Evolutionary conservation across 352 stramenopile genomes (phyloP).

Genomic region (Pelagophyceae sp.): DNA sequence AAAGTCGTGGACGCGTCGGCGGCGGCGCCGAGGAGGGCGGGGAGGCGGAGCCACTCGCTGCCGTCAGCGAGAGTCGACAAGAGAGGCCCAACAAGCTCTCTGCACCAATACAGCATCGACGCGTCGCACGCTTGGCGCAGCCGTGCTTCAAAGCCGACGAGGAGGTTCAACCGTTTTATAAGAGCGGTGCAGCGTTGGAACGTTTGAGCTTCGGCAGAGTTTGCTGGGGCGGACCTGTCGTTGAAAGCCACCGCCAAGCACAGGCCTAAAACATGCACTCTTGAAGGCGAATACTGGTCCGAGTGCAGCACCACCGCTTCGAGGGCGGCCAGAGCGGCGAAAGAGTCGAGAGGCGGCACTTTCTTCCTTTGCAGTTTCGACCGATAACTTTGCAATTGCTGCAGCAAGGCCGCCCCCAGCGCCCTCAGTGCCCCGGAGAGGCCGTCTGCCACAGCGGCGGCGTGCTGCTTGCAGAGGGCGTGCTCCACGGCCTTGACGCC

Average conservation of each 20-base stretch:
- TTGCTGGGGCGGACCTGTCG: too few species aligned
- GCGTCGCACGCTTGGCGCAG: conserved; percentile 72
- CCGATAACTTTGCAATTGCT: not conserved
- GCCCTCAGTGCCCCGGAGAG: not conserved
- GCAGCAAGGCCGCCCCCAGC: not conserved
- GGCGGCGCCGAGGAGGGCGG: conserved; percentile 37
- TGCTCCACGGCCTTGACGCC: conserved; percentile 22
- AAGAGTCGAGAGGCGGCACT: not conserved
- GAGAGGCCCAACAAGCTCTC: conserved; percentile 71
- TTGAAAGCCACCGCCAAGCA: not conserved
- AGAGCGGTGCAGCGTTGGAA: conserved; percentile 31
- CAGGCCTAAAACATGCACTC: not conserved
- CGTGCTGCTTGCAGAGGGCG: conserved; percentile 14
- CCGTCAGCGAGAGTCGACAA: conserved; percentile 48
- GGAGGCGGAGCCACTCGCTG: conserved; percentile 23
- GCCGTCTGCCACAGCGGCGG: not conserved
- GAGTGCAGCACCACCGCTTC: not conserved
- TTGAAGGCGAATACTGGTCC: not conserved
- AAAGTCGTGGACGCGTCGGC: conserved; percentile 26
- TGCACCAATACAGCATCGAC: conserved; percentile 83
- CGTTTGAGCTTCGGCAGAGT: too few species aligned
- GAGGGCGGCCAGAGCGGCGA: not conserved
- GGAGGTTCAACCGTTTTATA: conserved; percentile 50
- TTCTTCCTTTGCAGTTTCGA: not conserved
- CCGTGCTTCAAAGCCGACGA: conserved; percentile 74